Evolutionary conservation across 306 rosid genomes (phyloP), one percentile per base, ranked within the genome.

Genomic region (Glycine soja): DNA sequence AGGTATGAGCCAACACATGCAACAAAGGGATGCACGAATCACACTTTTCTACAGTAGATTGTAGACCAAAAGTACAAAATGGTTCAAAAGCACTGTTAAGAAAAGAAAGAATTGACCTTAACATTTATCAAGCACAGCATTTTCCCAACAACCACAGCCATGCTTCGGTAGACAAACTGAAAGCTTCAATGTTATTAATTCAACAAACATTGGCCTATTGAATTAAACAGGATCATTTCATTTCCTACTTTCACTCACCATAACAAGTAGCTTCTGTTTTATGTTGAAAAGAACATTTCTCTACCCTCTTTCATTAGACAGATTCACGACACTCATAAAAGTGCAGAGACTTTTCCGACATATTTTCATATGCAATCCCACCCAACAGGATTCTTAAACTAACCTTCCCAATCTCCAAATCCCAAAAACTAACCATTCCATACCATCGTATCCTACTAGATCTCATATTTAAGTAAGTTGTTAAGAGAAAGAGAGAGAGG

Each of bases 351-450:
- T 61, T 61, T 24, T 59, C 40, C 7, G 2, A 10, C n/a, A 19
- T 24, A 59, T 59, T 59, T 40, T 59, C 40, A 18, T 9, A 10
- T 19, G 8, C 65, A 59, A 59, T 2, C 40, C 40, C 6, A 18
- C 7, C 13, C 38, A 58, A 38, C 36, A 19, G 38, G 3, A 57
- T 61, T 32, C 8, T 59, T 4, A 0, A 62, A 70, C 62, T 43
- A 52, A 77, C 66, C 63, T 58, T 53, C 79, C 56, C 45, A 63
- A 45, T 46, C 46, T 48, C 80, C 57, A 8, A 57, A 57, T n/a
- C 42, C 68, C 12, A 62, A 62, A 12, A 12, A 40, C 8, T 66
- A n/a, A 4, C n/a, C 34, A 40, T 40, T 66, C 48, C 5, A 36
- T 64, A 36, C 19, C 48, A 0, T 38, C 0, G 38, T 30, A 32